A percentile compares a stretch with the other conserved stretches of the same genome.
phyloP scores from a whole-genome alignment of 768 basidiomycete species.

The Tricholoma hemisulphureum region DNA sequence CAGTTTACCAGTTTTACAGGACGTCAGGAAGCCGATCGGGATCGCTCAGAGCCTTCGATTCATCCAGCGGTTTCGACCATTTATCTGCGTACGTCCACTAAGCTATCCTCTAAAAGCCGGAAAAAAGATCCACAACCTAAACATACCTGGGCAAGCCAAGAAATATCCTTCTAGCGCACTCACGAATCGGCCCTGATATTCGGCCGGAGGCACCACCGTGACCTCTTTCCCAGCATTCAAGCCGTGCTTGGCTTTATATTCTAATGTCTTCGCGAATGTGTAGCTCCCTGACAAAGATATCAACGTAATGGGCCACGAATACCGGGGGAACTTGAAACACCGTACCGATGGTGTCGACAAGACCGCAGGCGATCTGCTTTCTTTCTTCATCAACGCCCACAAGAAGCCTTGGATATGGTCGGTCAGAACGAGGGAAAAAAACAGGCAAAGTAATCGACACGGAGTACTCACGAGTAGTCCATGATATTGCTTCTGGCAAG shows the following conservation, averaged over 20 bases:
- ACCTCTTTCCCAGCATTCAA: conserved; percentile 70
- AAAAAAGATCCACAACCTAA: not conserved
- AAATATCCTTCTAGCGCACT: conserved; percentile 74
- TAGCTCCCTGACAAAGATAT: conserved; percentile 60
- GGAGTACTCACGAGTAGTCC: conserved; percentile 71
- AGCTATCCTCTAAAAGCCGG: not conserved
- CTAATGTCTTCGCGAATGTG: conserved; percentile 82
- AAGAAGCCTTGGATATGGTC: conserved; percentile 47
- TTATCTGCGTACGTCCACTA: conserved; percentile 33
- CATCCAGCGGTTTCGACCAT: conserved; percentile 48
- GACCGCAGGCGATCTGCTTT: conserved; percentile 70
- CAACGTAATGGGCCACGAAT: no score
- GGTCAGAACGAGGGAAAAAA: not conserved
- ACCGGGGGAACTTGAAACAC: not conserved
- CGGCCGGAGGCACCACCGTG: conserved; percentile 76
- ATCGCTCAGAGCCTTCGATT: conserved; percentile 38
- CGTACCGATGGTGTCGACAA: conserved; percentile 80
- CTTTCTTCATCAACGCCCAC: conserved; percentile 68
- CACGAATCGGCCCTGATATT: conserved; percentile 78
- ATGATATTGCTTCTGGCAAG: conserved; percentile 76
- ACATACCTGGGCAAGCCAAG: conserved; percentile 67
- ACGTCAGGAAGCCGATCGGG: conserved; percentile 42
- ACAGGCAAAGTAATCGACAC: not conserved
- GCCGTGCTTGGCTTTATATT: conserved; percentile 82
- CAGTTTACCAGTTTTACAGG: conserved; percentile 33